phyloP scores from a whole-genome alignment of 139 green algal species.

The Chlamydomonas eustigma region DNA sequence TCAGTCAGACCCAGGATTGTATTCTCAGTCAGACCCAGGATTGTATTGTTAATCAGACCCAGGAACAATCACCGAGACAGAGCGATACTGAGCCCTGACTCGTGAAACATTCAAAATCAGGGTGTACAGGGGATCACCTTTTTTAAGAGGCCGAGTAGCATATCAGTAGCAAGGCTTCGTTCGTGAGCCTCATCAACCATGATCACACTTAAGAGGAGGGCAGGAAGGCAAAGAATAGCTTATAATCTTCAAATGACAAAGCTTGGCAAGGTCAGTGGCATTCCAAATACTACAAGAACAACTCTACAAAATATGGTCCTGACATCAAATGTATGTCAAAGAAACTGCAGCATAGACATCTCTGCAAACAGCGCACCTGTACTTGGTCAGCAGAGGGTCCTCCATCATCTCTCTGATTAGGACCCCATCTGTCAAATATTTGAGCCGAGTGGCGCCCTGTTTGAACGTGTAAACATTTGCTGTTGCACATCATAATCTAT shows the following conservation, averaged over 20 bases:
- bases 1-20: background rate
- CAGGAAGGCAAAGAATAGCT: conserved; percentile 69
- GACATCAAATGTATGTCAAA: too few relatives aligned
- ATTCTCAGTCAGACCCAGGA: background rate
- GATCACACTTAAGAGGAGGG: conserved; percentile 68
- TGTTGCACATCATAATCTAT: too few relatives aligned
- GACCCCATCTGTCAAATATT: conserved; percentile 89
- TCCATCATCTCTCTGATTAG: conserved; percentile 85
- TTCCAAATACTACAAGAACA: conserved; percentile 48
- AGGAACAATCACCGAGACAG: background rate
- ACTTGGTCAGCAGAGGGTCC: conserved; percentile 75
- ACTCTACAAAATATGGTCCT: too few relatives aligned
- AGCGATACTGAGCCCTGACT: too few relatives aligned
- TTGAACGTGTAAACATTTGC: background rate
- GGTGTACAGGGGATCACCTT: conserved; percentile 37
- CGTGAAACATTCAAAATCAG: too few relatives aligned
- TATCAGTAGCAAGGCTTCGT: conserved; percentile 77
- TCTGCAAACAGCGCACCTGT: too few relatives aligned
- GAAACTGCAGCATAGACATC: too few relatives aligned
- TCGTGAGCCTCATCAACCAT: conserved; percentile 95
- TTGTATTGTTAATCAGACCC: background rate
- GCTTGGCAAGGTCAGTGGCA: conserved; percentile 88
- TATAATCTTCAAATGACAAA: conserved; percentile 66
- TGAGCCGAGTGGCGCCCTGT: conserved; percentile 70
- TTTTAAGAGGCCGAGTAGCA: conserved; percentile 87